phyloP scores from a whole-genome alignment of 805 yeast species.

The Saccharomyces kudriavzevii region DNA sequence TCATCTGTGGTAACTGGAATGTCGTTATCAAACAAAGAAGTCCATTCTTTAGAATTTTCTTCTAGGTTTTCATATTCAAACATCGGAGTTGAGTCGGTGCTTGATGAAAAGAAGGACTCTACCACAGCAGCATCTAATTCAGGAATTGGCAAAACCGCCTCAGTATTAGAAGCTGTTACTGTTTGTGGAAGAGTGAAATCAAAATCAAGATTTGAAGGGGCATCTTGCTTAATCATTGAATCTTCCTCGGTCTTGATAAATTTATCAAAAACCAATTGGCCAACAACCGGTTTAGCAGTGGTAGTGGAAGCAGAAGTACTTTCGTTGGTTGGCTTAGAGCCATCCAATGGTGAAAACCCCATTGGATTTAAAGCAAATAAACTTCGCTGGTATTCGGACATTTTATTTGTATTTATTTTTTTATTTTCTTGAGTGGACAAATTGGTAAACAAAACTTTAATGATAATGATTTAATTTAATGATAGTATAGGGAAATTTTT shows the following conservation, averaged over 20 bases:
- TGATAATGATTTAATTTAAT: slow-evolving; percentile 2
- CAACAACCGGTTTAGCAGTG: slow-evolving; percentile 12
- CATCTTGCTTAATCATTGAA: neutral
- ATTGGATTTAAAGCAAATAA: slow-evolving; percentile 5
- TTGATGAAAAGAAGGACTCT: slow-evolving; percentile 39
- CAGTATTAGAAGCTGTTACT: neutral
- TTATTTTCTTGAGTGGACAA: neutral
- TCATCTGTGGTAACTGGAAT: slow-evolving; percentile 34
- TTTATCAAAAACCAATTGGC: slow-evolving; percentile 22
- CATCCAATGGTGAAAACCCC: slow-evolving; percentile 1
- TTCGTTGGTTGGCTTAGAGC: neutral
- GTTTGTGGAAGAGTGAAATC: slow-evolving; percentile 1
- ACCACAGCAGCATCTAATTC: slow-evolving; percentile 56
- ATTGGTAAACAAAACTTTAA: slow-evolving; percentile 1
- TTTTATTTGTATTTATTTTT: slow-evolving; percentile 1
- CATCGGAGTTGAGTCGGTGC: slow-evolving; percentile 52
- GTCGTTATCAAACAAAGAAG: slow-evolving; percentile 47
- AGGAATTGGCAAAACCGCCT: slow-evolving; percentile 1
- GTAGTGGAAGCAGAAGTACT: slow-evolving; percentile 1
- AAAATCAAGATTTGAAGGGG: slow-evolving; percentile 1
- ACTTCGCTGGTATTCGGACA: slow-evolving; percentile 13
- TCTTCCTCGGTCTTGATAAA: slow-evolving; percentile 16
- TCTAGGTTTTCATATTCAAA: slow-evolving; percentile 34
- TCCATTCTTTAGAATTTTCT: slow-evolving; percentile 45
- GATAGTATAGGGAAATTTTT: neutral